Percentiles rank a stretch among this genome's conserved stretches.
Conservation (phyloP, 257 asterid genomes). For the Plantago ovata region DNA sequence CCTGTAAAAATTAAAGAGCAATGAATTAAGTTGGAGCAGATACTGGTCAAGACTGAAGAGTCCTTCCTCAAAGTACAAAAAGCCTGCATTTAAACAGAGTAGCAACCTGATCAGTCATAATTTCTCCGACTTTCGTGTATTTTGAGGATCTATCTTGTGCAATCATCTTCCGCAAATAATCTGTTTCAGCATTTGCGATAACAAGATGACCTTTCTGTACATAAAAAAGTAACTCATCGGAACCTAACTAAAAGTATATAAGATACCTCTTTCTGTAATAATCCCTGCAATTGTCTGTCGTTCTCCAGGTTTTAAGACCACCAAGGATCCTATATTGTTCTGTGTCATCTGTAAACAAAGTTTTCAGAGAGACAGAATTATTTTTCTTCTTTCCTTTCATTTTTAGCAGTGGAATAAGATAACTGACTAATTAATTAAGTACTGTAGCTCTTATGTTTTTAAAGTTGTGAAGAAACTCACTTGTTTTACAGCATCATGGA, state of each 20-base stretch:
- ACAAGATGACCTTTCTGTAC: neutral
- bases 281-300: constrained; percentile 65
- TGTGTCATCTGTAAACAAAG: constrained; percentile 56
- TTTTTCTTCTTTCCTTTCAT: neutral
- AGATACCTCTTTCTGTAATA: constrained; percentile 71
- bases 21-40: too few species aligned
- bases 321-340: constrained; percentile 78
- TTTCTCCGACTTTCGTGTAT: constrained; percentile 67
- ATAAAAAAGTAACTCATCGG: too few species aligned
- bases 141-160: constrained; percentile 65
- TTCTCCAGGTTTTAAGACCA: constrained; percentile 69
- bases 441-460: neutral
- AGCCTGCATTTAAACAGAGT: neutral
- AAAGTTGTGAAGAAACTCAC: constrained; percentile 29
- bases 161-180: constrained; percentile 60
- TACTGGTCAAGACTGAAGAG: too few species aligned
- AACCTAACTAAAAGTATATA: neutral
- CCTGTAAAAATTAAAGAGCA: constrained; percentile 28
- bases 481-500: constrained; percentile 64
- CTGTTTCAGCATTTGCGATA: constrained; percentile 31
- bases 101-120: constrained; percentile 71
- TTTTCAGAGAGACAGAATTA: neutral
- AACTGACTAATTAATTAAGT: neutral
- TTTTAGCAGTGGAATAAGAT: constrained; percentile 2
- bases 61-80: neutral